phyloP scores from a whole-genome alignment of 2,329 filamentous ascomycete genomes.

The Shiraia sp. region DNA sequence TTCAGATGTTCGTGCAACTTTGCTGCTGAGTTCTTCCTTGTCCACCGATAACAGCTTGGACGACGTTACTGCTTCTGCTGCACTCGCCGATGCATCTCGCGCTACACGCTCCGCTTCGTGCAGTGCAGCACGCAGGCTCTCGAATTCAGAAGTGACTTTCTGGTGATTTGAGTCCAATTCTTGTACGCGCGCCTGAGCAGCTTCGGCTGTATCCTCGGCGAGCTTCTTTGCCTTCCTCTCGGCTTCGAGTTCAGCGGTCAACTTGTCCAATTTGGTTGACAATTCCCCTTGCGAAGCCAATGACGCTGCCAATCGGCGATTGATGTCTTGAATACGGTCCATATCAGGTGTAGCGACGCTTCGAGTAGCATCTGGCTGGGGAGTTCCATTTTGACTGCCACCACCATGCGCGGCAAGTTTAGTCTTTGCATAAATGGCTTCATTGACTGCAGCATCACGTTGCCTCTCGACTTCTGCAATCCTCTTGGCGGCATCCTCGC shows the following conservation, averaged over 20 bases:
- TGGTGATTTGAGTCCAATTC: constrained; percentile 86
- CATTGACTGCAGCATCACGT: constrained; percentile 88
- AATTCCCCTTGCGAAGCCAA: constrained; percentile 79
- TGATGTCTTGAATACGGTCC: constrained; percentile 74
- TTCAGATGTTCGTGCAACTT: constrained; percentile 68
- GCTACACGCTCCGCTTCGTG: constrained; percentile 77
- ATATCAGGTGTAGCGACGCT: constrained; percentile 64
- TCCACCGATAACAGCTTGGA: constrained; percentile 81
- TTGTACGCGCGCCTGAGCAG: constrained; percentile 78
- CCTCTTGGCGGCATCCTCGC: constrained; percentile 79
- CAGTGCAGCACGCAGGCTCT: constrained; percentile 81
- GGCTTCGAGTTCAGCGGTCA: constrained; percentile 72
- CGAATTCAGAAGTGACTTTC: constrained; percentile 80
- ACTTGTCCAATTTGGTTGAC: constrained; percentile 72
- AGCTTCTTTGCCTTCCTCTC: constrained; percentile 81
- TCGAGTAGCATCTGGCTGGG: constrained; percentile 58
- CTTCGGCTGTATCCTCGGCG: constrained; percentile 84
- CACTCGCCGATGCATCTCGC: constrained; percentile 78
- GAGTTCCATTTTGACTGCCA: constrained; percentile 65
- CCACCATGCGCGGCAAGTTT: constrained; percentile 80
- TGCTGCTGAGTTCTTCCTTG: constrained; percentile 74
- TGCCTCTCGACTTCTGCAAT: constrained; percentile 95
- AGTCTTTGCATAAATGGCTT: constrained; percentile 93
- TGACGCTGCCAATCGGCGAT: constrained; percentile 79
- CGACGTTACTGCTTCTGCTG: constrained; percentile 74